Evolutionary conservation across 2,329 filamentous ascomycete genomes (phyloP), one percentile per base, ranked within the genome.

Genomic region (Calonectria honghensis): DNA sequence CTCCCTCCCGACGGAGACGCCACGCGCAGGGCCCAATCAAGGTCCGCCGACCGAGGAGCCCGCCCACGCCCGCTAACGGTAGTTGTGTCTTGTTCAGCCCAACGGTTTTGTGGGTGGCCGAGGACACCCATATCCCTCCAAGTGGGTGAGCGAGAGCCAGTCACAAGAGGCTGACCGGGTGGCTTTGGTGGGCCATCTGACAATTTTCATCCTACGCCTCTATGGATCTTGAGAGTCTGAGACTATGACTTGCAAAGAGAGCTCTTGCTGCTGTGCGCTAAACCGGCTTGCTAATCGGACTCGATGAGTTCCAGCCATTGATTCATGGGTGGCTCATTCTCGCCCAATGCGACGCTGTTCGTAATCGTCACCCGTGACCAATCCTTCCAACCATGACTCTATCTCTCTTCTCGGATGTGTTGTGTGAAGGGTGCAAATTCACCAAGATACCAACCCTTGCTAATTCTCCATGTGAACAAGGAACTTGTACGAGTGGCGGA

Each of bases 31-130:
- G n/a, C 16, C 72, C 72, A 73, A 73, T 70, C 39, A 65, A 16
- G 50, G 4, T 7, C 29, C n/a, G 48, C 31, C 29, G 48, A 65
- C 50, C 18, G n/a, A 37, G 37, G 48, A 68, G 59, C 66, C 67
- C 39, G 66, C 51, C 51, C 72, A 70, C 67, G 48, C 68, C 45
- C 51, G 51, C 59, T 70, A 57, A 65, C 72, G 72, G 67, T 73
- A 70, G 72, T 73, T 64, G 31, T 70, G 68, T 61, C 50, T 73
- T 50, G 37, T 57, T 70, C 72, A 73, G 72, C 66, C 72, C 57
- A 73, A 73, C 72, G 72, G 67, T 32, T 73, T 39, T 73, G 54
- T 50, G 54, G 45, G 54, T 68, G 64, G 61, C 13, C 41, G 64
- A 50, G 35, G 63, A 67, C 64, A 51, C 69, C 69, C 54, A 61